These are phyloP conservation scores for Aspergillus spinulosporus DNA, from an alignment of 2,329 filamentous ascomycete species.

Conservation along the genomic window DNA sequence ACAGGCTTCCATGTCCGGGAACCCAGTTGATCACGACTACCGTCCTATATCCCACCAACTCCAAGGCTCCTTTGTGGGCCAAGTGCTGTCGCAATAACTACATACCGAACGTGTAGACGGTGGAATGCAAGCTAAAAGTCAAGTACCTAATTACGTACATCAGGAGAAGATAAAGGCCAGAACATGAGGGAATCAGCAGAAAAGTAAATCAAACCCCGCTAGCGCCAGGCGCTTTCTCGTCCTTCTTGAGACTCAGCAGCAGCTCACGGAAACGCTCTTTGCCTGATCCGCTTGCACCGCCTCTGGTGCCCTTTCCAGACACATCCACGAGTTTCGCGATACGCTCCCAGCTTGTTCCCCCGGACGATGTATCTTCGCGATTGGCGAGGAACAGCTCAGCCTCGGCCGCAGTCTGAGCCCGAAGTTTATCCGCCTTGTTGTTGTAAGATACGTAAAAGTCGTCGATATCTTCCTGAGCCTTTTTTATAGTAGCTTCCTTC, in stretches of 20 bases:
- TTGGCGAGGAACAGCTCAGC: conserved; percentile 88
- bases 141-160: conserved; percentile 25
- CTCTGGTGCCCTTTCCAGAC: conserved; percentile 85
- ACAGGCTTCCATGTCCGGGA: background rate
- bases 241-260: conserved; percentile 82
- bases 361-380: conserved; percentile 88
- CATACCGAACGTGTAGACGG: background rate
- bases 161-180: conserved; percentile 15
- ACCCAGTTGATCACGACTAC: background rate
- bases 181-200: conserved; percentile 18
- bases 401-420: conserved; percentile 83
- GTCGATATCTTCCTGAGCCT: conserved; percentile 91
- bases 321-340: conserved; percentile 97
- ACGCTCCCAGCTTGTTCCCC: conserved; percentile 97
- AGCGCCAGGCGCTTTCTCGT: conserved; percentile 75
- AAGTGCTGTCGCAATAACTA: background rate
- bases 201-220: conserved; percentile 44
- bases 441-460: conserved; percentile 99
- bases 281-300: conserved; percentile 83
- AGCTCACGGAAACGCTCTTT: conserved; percentile 96
- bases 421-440: conserved; percentile 91
- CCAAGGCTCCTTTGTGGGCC: background rate
- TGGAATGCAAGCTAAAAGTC: conserved; percentile 9
- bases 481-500: conserved; percentile 81
- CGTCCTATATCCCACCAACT: background rate